Percentiles rank a stretch among this genome's conserved stretches.
Conservation (phyloP, 2,329 filamentous ascomycete genomes). For the Plectosphaerella plurivora region DNA sequence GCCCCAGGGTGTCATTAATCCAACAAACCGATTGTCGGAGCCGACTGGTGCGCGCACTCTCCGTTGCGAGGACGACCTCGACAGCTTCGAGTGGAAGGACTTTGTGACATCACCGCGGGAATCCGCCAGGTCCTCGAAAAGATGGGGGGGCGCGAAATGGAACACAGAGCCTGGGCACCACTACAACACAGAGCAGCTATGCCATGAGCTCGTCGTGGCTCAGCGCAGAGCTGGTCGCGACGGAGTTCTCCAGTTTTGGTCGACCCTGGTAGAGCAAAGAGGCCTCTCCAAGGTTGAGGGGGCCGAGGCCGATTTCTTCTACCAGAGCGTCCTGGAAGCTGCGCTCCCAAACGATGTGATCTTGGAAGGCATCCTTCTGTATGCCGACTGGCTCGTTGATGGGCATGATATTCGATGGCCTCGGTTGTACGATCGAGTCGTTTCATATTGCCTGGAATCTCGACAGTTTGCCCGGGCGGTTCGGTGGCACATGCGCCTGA, state of each 20-base stretch:
- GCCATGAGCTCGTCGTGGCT: slow-evolving; percentile 12
- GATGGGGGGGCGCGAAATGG: background rate
- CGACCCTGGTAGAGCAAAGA: slow-evolving; percentile 16
- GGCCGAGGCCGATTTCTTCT: slow-evolving; percentile 19
- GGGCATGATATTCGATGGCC: slow-evolving; percentile 41
- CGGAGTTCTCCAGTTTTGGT: slow-evolving; percentile 19
- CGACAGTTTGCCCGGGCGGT: slow-evolving; percentile 31
- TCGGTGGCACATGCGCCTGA: slow-evolving; percentile 44
- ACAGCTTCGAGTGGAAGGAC: background rate
- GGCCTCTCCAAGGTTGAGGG: slow-evolving; percentile 17
- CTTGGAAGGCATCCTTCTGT: slow-evolving; percentile 28
- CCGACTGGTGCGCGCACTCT: background rate
- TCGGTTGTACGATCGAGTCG: slow-evolving; percentile 40
- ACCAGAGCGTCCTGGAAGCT: slow-evolving; percentile 19
- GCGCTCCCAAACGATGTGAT: slow-evolving; percentile 18
- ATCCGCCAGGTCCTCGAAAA: background rate
- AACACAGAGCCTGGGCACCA: background rate
- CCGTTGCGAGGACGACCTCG: background rate
- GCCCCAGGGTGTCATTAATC: background rate
- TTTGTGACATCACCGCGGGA: background rate
- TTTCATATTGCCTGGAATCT: slow-evolving; percentile 37
- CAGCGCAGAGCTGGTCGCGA: slow-evolving; percentile 15
- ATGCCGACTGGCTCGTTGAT: slow-evolving; percentile 37
- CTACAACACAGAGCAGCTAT: slow-evolving; percentile 10
- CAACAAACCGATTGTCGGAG: background rate